phyloP scores from a whole-genome alignment of 768 basidiomycete species.

The Leccinum variicolor region DNA sequence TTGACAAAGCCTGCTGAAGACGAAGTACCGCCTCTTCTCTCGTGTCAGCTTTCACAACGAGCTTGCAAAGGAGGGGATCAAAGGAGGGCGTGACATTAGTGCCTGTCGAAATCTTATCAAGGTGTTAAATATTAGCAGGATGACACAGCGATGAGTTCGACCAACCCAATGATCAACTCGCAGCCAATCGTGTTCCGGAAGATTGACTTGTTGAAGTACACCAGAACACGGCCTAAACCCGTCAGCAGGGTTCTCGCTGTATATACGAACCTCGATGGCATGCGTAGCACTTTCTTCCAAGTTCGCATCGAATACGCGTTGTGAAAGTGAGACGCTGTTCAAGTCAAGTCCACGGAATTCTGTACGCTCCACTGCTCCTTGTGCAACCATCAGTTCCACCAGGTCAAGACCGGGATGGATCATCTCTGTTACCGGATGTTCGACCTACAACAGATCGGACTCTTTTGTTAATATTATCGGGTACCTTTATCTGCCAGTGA shows the following conservation, averaged over 20 bases:
- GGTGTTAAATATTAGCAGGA: not conserved
- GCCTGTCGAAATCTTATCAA: conserved; percentile 44
- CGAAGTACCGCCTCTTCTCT: conserved; percentile 45
- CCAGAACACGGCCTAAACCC: conserved; percentile 60
- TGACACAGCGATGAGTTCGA: conserved; percentile 3
- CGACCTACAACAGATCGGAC: conserved; percentile 42
- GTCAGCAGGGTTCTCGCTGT: conserved; percentile 59
- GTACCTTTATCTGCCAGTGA: not conserved
- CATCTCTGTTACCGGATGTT: conserved; percentile 64
- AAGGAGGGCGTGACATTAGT: conserved; percentile 50
- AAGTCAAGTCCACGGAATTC: conserved; percentile 11
- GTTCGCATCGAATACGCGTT: conserved; percentile 34
- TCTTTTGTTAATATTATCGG: not conserved
- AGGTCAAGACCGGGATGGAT: conserved; percentile 55
- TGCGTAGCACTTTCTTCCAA: conserved; percentile 21
- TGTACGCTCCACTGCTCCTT: conserved; percentile 42
- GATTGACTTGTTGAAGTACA: conserved; percentile 52
- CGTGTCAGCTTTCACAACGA: conserved; percentile 48
- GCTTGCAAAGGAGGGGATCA: conserved; percentile 58
- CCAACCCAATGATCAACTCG: conserved; percentile 59
- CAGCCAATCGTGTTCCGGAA: conserved; percentile 46
- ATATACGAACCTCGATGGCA: conserved; percentile 57
- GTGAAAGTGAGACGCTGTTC: conserved; percentile 32
- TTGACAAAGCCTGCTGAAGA: conserved; percentile 37
- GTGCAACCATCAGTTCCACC: conserved; percentile 61